These are phyloP conservation scores for Ceratobasidium sp. DNA, from an alignment of 1,284 basidiomycete species.

Conservation along the genomic window DNA sequence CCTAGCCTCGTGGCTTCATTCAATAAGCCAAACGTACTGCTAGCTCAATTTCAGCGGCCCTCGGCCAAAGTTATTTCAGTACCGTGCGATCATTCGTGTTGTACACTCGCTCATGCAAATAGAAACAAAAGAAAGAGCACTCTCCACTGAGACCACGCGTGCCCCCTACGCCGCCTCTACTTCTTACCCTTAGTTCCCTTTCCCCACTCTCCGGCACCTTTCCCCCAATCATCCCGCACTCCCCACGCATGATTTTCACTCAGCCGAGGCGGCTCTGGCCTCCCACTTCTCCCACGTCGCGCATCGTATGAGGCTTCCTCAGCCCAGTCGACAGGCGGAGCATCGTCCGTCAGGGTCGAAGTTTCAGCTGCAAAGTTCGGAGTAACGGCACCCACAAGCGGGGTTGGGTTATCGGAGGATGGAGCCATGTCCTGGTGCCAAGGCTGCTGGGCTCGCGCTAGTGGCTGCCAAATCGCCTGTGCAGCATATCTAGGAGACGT, in stretches of 20 bases:
- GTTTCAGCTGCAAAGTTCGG: conserved; percentile 13
- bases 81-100: too few species aligned
- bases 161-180: too few species aligned
- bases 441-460: conserved; percentile 12
- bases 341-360: background rate
- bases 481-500: conserved; percentile 50
- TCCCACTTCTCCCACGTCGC: conserved; percentile 1
- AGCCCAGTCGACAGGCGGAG: background rate
- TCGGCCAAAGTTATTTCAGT: too few species aligned
- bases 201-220: conserved; percentile 26
- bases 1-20: too few species aligned
- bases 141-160: too few species aligned
- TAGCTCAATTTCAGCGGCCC: too few species aligned
- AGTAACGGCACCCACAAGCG: too few species aligned
- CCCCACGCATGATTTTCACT: conserved; percentile 35
- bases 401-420: background rate
- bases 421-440: background rate
- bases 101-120: too few species aligned
- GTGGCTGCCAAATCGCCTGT: conserved; percentile 14
- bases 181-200: background rate
- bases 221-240: conserved; percentile 26
- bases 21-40: too few species aligned
- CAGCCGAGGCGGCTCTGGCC: conserved; percentile 18
- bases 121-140: too few species aligned
- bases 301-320: conserved; percentile 22